phyloP scores from a whole-genome alignment of 2,329 filamentous ascomycete genomes.

The Sarocladium oryzae region DNA sequence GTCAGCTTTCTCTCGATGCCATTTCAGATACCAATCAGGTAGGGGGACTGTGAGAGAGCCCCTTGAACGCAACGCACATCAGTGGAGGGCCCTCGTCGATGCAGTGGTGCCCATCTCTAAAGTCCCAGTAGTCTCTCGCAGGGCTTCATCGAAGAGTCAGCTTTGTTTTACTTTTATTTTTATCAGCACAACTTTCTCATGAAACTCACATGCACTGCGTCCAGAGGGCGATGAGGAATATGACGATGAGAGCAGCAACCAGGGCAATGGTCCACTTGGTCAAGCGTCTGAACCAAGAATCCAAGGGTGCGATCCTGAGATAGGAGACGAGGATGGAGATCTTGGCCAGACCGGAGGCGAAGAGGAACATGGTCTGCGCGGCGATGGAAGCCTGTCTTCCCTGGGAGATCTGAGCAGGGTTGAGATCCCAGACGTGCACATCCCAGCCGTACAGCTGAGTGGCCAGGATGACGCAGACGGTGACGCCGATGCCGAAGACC shows the following conservation, averaged over 20 bases:
- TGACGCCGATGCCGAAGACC: slow-evolving; percentile 28
- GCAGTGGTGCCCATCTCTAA: slow-evolving; percentile 20
- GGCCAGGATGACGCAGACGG: slow-evolving; percentile 28
- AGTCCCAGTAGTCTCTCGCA: slow-evolving; percentile 18
- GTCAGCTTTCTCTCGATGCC: no score
- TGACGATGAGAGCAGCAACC: slow-evolving; percentile 21
- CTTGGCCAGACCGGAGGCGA: slow-evolving; percentile 31
- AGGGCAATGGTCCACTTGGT: slow-evolving; percentile 22
- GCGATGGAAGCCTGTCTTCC: slow-evolving; percentile 32
- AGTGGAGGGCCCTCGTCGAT: slow-evolving; percentile 21
- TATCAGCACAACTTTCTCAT: background rate
- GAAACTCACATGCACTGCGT: slow-evolving; percentile 28
- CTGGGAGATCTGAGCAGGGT: slow-evolving; percentile 17
- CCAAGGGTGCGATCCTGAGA: slow-evolving; percentile 28
- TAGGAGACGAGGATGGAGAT: slow-evolving; percentile 34
- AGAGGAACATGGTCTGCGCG: slow-evolving; percentile 32
- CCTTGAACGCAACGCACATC: slow-evolving; percentile 21
- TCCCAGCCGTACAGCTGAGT: slow-evolving; percentile 30
- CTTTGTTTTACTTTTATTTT: background rate
- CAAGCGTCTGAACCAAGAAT: slow-evolving; percentile 26
- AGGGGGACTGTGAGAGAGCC: no score
- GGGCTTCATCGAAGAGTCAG: slow-evolving; percentile 12
- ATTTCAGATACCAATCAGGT: no score
- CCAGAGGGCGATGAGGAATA: slow-evolving; percentile 29
- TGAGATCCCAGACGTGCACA: slow-evolving; percentile 32